These are phyloP conservation scores for Yarrowia phangngaensis DNA, from an alignment of 805 yeast genomes.

Conservation along the genomic window DNA sequence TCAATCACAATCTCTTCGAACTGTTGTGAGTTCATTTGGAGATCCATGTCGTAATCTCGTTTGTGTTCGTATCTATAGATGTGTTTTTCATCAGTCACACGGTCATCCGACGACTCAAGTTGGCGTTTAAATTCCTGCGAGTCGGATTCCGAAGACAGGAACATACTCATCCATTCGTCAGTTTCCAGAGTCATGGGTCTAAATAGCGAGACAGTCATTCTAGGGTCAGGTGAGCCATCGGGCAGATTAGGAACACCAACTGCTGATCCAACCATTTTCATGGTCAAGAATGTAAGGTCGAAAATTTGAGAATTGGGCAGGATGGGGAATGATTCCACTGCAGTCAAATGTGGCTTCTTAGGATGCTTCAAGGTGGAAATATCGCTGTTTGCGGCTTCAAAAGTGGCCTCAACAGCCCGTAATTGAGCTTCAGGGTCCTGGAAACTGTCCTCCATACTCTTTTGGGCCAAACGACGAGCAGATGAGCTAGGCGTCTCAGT, in stretches of 20 bases:
- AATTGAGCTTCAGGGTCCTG: slow-evolving; percentile 62
- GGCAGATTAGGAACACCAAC: slow-evolving; percentile 37
- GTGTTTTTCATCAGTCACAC: slow-evolving; percentile 48
- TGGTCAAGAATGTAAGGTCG: slow-evolving; percentile 58
- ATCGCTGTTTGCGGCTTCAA: slow-evolving; percentile 55
- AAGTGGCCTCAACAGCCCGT: slow-evolving; percentile 70
- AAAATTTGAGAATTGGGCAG: slow-evolving; percentile 88
- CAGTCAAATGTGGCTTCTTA: slow-evolving; percentile 62
- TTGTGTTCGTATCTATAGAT: slow-evolving; percentile 55
- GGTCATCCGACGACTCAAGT: slow-evolving; percentile 46
- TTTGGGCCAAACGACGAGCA: slow-evolving; percentile 30
- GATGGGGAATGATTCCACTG: slow-evolving; percentile 73
- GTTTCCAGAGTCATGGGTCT: slow-evolving; percentile 65
- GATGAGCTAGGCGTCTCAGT: slow-evolving; percentile 34
- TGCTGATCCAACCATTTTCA: slow-evolving; percentile 47
- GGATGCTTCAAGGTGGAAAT: slow-evolving; percentile 65
- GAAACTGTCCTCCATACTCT: slow-evolving; percentile 37
- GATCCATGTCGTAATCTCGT: slow-evolving; percentile 77
- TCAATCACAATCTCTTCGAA: slow-evolving; percentile 68
- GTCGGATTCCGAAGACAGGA: slow-evolving; percentile 47
- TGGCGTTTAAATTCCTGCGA: slow-evolving; percentile 43
- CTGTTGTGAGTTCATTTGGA: slow-evolving; percentile 44
- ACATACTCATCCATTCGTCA: slow-evolving; percentile 75
- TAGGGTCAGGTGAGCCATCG: slow-evolving; percentile 30
- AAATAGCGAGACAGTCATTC: slow-evolving; percentile 52